phyloP scores from a whole-genome alignment of 805 yeast genomes.

The Diddensiella caesifluorescens region DNA sequence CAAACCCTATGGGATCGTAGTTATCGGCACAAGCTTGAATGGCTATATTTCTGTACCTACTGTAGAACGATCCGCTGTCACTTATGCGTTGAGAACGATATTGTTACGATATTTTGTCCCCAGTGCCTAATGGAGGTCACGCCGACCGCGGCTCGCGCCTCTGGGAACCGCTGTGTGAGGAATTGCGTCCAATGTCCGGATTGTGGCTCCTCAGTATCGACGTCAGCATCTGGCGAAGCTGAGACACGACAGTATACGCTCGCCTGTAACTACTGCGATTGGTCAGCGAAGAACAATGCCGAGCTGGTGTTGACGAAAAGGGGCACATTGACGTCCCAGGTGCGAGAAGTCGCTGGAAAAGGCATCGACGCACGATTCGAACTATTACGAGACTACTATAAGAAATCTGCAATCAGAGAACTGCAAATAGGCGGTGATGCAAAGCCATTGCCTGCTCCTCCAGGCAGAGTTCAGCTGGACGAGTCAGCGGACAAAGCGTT shows the following conservation, averaged over 20 bases:
- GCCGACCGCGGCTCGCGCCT: slow-evolving; percentile 22
- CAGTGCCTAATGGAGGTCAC: slow-evolving; percentile 32
- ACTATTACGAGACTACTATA: slow-evolving; percentile 1
- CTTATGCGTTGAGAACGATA: slow-evolving; percentile 33
- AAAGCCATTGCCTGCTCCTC: background rate
- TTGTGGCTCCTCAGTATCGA: slow-evolving; percentile 25
- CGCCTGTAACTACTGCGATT: slow-evolving; percentile 26
- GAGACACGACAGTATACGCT: slow-evolving; percentile 10
- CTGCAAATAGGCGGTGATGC: background rate
- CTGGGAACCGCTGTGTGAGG: slow-evolving; percentile 29
- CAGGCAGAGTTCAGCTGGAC: background rate
- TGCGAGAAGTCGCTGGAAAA: background rate
- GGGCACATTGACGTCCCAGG: slow-evolving; percentile 17
- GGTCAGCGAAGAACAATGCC: slow-evolving; percentile 8
- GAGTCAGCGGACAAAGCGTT: slow-evolving; percentile 6
- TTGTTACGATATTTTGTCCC: slow-evolving; percentile 34
- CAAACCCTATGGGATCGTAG: slow-evolving; percentile 18
- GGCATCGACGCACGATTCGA: slow-evolving; percentile 5
- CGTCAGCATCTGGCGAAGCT: slow-evolving; percentile 6
- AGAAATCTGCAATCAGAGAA: background rate
- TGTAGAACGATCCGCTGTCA: slow-evolving; percentile 35
- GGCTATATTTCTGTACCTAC: slow-evolving; percentile 34
- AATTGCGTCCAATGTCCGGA: slow-evolving; percentile 34
- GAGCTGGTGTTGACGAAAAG: slow-evolving; percentile 15
- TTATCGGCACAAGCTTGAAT: slow-evolving; percentile 26